phyloP scores from a whole-genome alignment of 2,329 filamentous ascomycete genomes.

The Alternaria hordeiaustralica region DNA sequence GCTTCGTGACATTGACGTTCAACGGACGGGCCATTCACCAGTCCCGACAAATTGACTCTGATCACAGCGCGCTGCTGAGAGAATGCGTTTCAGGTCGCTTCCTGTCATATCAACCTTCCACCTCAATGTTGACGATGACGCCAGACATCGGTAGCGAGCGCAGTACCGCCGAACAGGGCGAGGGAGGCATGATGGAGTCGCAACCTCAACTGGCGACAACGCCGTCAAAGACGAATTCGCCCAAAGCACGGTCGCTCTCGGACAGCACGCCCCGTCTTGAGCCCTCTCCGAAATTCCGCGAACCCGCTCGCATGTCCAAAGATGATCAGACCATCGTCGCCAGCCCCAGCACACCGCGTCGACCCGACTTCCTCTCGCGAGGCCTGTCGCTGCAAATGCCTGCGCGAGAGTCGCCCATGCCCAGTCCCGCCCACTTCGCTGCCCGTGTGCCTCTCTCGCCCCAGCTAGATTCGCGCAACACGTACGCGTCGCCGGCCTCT shows the following conservation, averaged over 20 bases:
- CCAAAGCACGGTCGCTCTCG: slow-evolving; percentile 54
- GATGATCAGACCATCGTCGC: slow-evolving; percentile 54
- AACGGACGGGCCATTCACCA: slow-evolving; percentile 5
- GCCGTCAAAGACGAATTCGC: slow-evolving; percentile 45
- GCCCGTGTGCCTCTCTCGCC: slow-evolving; percentile 77
- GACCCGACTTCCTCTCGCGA: slow-evolving; percentile 67
- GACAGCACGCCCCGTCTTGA: slow-evolving; percentile 53
- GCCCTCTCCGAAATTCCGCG: slow-evolving; percentile 55
- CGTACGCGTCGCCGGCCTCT: slow-evolving; percentile 81
- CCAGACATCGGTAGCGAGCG: slow-evolving; percentile 23
- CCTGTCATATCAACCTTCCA: slow-evolving; percentile 12
- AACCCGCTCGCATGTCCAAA: slow-evolving; percentile 49
- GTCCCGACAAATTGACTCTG: slow-evolving; percentile 6
- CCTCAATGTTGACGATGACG: slow-evolving; percentile 34
- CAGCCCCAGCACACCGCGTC: slow-evolving; percentile 68
- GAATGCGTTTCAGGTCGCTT: slow-evolving; percentile 24
- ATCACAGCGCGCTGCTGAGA: slow-evolving; percentile 26
- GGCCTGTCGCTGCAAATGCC: slow-evolving; percentile 76
- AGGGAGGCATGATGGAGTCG: slow-evolving; percentile 19
- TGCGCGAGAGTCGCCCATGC: slow-evolving; percentile 55
- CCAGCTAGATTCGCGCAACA: slow-evolving; percentile 82
- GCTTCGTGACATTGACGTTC: slow-evolving; percentile 22
- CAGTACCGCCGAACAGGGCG: slow-evolving; percentile 23
- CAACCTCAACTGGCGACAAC: slow-evolving; percentile 31
- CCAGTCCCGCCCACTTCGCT: slow-evolving; percentile 58